These are phyloP conservation scores for Theobroma cacao DNA, from an alignment of 345 rosid genomes.

Conservation along the genomic window DNA sequence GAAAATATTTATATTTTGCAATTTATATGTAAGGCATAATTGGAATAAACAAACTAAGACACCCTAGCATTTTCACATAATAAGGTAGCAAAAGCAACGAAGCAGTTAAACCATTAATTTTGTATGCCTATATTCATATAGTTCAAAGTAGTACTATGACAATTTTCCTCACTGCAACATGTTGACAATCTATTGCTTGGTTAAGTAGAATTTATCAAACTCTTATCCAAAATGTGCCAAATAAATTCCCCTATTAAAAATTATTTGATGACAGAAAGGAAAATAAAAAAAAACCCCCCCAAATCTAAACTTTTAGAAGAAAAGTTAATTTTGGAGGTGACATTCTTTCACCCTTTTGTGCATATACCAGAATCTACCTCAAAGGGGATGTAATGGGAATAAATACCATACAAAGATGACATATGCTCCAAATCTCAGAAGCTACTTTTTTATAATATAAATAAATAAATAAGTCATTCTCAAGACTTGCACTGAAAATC, in stretches of 20 bases:
- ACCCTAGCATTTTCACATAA: too few relatives aligned
- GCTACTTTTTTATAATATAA: not conserved
- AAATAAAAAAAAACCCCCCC: not conserved
- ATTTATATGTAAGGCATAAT: too few relatives aligned
- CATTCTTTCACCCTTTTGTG: not conserved
- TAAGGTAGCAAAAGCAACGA: too few relatives aligned
- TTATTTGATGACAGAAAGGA: not conserved
- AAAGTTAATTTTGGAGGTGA: not conserved
- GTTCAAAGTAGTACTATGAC: too few relatives aligned
- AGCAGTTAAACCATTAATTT: too few relatives aligned
- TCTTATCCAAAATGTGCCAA: not conserved
- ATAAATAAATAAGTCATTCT: not conserved
- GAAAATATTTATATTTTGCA: too few relatives aligned
- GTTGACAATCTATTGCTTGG: too few relatives aligned
- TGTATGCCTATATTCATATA: too few relatives aligned
- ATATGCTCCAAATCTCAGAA: not conserved
- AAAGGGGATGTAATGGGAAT: not conserved
- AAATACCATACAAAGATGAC: slow-evolving; percentile 3
- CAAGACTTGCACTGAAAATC: not conserved
- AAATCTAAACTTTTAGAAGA: not conserved
- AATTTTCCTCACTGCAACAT: too few relatives aligned
- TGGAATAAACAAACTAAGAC: too few relatives aligned
- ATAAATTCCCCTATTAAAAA: not conserved
- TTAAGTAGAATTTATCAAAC: too few relatives aligned
- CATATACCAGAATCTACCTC: not conserved